Evolutionary conservation across 768 basidiomycete species (phyloP).

Genomic region (Agaricus bisporus): DNA sequence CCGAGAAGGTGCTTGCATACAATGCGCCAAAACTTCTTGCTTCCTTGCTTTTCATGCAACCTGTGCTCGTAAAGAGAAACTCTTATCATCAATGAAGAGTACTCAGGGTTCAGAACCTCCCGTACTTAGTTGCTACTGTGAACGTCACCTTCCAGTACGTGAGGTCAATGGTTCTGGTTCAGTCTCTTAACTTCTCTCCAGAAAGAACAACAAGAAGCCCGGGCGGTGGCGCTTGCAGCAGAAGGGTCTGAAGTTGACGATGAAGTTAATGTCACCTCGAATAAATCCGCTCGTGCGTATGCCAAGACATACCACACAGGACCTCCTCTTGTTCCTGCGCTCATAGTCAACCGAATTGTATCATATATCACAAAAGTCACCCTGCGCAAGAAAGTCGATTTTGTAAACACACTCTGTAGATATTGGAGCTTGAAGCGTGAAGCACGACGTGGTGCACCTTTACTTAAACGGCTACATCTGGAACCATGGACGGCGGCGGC

Average conservation of each 20-base stretch:
- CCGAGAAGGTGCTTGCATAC: slow-evolving; percentile 83
- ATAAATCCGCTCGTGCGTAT: slow-evolving; percentile 85
- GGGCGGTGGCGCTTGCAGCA: slow-evolving; percentile 46
- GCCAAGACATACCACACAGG: slow-evolving; percentile 90
- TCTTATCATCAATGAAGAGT: slow-evolving; percentile 84
- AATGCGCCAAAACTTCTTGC: slow-evolving; percentile 87
- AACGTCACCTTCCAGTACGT: slow-evolving; percentile 85
- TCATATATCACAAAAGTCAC: slow-evolving; percentile 66
- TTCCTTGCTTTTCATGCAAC: slow-evolving; percentile 93
- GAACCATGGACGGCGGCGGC: slow-evolving; percentile 95
- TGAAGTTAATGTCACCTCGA: slow-evolving; percentile 35
- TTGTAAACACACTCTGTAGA: slow-evolving; percentile 71
- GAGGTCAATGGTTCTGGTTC: neutral
- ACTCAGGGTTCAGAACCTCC: slow-evolving; percentile 69
- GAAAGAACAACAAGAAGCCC: slow-evolving; percentile 66
- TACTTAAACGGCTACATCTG: slow-evolving; percentile 87
- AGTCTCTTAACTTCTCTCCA: neutral
- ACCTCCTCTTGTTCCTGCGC: slow-evolving; percentile 83
- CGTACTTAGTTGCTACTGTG: slow-evolving; percentile 77
- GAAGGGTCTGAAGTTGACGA: slow-evolving; percentile 40
- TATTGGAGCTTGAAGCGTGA: slow-evolving; percentile 99
- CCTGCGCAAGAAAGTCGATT: slow-evolving; percentile 71
- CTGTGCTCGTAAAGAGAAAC: slow-evolving; percentile 82
- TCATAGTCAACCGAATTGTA: slow-evolving; percentile 75
- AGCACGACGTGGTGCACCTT: slow-evolving; percentile 85